Base-by-base conservation (phyloP, 2,329 filamentous ascomycete genomes). In the Madurella fahalii region DNA sequence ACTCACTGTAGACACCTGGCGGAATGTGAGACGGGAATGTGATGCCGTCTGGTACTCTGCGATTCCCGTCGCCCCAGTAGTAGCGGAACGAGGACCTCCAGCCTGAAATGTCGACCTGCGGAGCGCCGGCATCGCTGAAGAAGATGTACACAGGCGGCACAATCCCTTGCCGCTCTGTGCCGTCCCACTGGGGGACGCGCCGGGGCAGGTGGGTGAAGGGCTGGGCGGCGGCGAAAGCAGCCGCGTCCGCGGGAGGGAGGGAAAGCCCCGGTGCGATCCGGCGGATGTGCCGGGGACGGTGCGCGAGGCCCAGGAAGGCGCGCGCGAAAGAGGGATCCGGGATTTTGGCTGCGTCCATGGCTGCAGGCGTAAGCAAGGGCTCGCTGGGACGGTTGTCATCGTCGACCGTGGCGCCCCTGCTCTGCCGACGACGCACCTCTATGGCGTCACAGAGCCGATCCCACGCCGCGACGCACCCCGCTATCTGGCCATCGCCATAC, bases 401-500 rank as follows among this genome's bases (percentile, higher is more conserved):
- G 25, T 25, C 25, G 25, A 25, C 25, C 7, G 25, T 25, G 25
- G 25, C 25, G 25, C 25, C 25, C 4, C 25, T 25, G 7, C 25
- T 4, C 25, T 25, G 25, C 25, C 25, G 25, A 25, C 25, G 25
- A 25, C 40, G 40, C 9, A 13, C 40, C 48, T 50, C 48, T n/a
- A 50, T 43, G 11, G 40, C 40, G 40, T 12, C 12, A 12, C 48
- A 50, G 7, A 50, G 31, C 13, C 30, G 40, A 16, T 50, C 31
- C 48, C 48, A 51, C 17, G 48, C 48, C 18, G 17, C 41, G 41
- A 51, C 40, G 32, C 48, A 51, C 13, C 5, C 13, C 5, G 40
- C 40, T 15, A 45, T n/a, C 41, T 51, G 48, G 31, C 11, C 48
- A 5, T 51, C 41, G 40, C 40, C 5, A 15, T 51, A 51, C 3